These are phyloP conservation scores for Aspergillus sp. DNA, from an alignment of 2,329 filamentous ascomycete genomes.

Conservation along the genomic window DNA sequence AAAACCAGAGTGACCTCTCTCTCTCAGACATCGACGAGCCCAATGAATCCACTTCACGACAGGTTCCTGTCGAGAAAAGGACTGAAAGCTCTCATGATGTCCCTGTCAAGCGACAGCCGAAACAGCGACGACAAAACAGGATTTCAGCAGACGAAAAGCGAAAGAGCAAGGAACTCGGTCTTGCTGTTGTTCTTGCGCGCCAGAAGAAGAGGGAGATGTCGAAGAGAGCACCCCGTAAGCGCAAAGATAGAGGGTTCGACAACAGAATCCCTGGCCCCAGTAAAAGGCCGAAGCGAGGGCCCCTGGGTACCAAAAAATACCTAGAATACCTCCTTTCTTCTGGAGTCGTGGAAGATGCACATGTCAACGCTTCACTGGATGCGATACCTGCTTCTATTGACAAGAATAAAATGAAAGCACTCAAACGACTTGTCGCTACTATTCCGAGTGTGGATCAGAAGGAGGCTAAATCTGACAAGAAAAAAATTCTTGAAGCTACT, in stretches of 20 bases:
- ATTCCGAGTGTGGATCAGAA: constrained; percentile 31
- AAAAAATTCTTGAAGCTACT: constrained; percentile 28
- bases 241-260: not conserved
- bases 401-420: constrained; percentile 31
- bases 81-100: not conserved
- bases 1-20: not conserved
- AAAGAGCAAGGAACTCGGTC: constrained; percentile 17
- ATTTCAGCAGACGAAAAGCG: constrained; percentile 19
- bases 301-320: constrained; percentile 16
- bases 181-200: constrained; percentile 11
- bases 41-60: not conserved
- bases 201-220: not conserved
- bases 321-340: constrained; percentile 22
- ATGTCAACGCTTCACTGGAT: constrained; percentile 26
- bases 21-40: not conserved
- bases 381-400: constrained; percentile 28
- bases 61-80: not conserved
- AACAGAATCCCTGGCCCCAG: not conserved
- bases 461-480: constrained; percentile 28
- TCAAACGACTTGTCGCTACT: constrained; percentile 34
- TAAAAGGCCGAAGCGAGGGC: constrained; percentile 10
- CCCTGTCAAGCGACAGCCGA: not conserved
- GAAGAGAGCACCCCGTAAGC: constrained; percentile 1
- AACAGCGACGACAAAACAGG: constrained; percentile 12
- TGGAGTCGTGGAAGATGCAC: constrained; percentile 29